Percentiles rank a stretch among this genome's conserved stretches.
phyloP scores from a whole-genome alignment of 2,329 filamentous ascomycete genomes.

The Aspergillus hortae region DNA sequence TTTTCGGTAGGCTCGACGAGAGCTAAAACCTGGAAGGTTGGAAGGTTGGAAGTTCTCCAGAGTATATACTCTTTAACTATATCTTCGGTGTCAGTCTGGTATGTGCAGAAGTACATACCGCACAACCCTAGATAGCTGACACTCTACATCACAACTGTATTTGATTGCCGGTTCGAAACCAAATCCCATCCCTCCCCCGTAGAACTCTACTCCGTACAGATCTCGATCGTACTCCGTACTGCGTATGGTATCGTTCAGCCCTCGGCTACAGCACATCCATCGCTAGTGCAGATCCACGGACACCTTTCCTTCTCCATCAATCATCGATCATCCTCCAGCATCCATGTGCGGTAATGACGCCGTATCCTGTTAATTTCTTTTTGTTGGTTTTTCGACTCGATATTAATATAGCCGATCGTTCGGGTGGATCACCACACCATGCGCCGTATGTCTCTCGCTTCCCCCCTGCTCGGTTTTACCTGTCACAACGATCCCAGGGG shows the following conservation, averaged over 20 bases:
- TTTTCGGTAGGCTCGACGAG: conserved; percentile 18
- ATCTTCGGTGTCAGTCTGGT: not conserved
- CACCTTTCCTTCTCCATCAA: conserved; percentile 17
- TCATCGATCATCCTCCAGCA: conserved; percentile 14
- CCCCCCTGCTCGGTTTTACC: conserved; percentile 18
- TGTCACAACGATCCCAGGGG: conserved; percentile 28
- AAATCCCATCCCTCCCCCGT: too few species aligned
- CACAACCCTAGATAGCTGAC: not conserved
- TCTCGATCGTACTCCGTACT: not conserved
- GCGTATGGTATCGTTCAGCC: conserved; percentile 7
- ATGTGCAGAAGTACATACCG: not conserved
- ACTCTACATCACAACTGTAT: not conserved
- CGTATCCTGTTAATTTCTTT: not conserved
- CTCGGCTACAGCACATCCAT: conserved; percentile 18
- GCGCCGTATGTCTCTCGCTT: not conserved
- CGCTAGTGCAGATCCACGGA: conserved; percentile 25
- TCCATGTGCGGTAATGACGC: not conserved
- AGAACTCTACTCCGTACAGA: too few species aligned
- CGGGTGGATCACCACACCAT: conserved; percentile 4
- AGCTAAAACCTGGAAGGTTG: conserved; percentile 5
- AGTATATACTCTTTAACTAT: too few species aligned
- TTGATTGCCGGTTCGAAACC: not conserved
- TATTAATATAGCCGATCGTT: conserved; percentile 10
- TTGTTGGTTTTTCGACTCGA: not conserved
- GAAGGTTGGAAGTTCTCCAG: too few species aligned